phyloP scores from a whole-genome alignment of 192 early-diverging fungal genomes.

The Rhizophlyctis rosea region DNA sequence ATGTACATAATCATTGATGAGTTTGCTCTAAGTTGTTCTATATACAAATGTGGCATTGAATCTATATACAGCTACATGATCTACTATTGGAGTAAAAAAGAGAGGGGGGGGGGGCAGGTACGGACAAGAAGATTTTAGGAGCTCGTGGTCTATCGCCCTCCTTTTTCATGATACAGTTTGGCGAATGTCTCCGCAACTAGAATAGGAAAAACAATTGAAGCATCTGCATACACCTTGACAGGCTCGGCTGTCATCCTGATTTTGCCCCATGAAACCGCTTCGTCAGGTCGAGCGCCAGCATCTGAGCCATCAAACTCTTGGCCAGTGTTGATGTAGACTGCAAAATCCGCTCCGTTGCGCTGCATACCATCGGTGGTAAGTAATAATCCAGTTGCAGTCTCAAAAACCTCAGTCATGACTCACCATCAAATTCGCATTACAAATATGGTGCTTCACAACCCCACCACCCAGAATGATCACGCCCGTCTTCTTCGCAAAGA shows the following conservation, averaged over 20 bases:
- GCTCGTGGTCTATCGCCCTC: too few species aligned
- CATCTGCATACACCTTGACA: constrained; percentile 94
- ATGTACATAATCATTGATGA: too few species aligned
- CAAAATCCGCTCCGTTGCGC: constrained; percentile 95
- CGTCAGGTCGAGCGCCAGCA: constrained; percentile 94
- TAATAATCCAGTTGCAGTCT: constrained; percentile 2
- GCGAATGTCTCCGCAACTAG: constrained; percentile 96
- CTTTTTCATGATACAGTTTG: constrained; percentile 31
- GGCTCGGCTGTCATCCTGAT: constrained; percentile 76
- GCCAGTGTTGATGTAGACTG: constrained; percentile 95
- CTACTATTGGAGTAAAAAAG: too few species aligned
- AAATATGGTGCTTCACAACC: constrained; percentile 97
- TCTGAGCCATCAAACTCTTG: constrained; percentile 99
- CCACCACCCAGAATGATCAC: constrained; percentile 97
- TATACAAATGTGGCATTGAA: too few species aligned
- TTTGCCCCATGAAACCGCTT: constrained; percentile 99
- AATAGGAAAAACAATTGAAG: constrained; percentile 87
- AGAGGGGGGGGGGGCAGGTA: too few species aligned
- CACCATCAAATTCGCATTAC: constrained; percentile 97
- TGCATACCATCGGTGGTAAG: constrained; percentile 12
- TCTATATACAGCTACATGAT: too few species aligned
- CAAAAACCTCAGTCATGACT: constrained; percentile 8
- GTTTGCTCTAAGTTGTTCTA: too few species aligned
- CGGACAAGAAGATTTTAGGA: too few species aligned
- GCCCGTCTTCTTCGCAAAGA: constrained; percentile 94